Base-by-base conservation (phyloP, 2,329 filamentous ascomycete genomes). In the Arachnopeziza araneosa region DNA sequence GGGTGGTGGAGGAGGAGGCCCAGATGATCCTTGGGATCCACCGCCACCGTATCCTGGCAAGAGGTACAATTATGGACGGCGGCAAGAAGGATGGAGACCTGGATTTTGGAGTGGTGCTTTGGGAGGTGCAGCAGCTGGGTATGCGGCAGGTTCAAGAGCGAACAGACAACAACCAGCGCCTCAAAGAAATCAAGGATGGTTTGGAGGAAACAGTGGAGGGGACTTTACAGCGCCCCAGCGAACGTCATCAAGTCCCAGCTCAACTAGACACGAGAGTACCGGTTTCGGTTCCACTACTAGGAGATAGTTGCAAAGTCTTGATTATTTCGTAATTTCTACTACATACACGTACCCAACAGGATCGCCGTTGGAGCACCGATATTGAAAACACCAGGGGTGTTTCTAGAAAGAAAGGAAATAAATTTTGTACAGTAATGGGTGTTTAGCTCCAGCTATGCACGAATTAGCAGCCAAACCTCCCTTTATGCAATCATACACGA, bases 241-340 rank as follows among this genome's bases (percentile, higher is more conserved):
- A 70, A 64, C 52, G 56, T 66, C 57, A 64, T 68, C 75, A 56
- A 66, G 73, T 54, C 65, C 66, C 54, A 64, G 68, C 44, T 80
- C 78, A 9, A 76, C 77, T 8, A 76, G 83, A 57, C 80, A 88
- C 67, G 82, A 88, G 67, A 89, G 86, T 67, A 91, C 88, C 0
- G 88, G 88, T 0, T 91, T 90, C 69, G 88, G 88, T 9, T 87
- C 85, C 9, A 91, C 88, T 0, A 83, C 77, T 60, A 78, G 85
- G 60, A 79, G 84, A 66, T 87, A 70, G 60, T 57, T 7, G 61
- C 36, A 53, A 44, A 4, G 36, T 14, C 17, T 60, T 58, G 24
- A 24, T 56, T 61, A 55, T 60, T 30, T 44, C 12, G 12, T 44
- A 44, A 44, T 44, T 44, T 17, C 6, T 44, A 30, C 17, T 44